Conservation (phyloP, 2,329 filamentous ascomycete species). For the Xylogone sp. region DNA sequence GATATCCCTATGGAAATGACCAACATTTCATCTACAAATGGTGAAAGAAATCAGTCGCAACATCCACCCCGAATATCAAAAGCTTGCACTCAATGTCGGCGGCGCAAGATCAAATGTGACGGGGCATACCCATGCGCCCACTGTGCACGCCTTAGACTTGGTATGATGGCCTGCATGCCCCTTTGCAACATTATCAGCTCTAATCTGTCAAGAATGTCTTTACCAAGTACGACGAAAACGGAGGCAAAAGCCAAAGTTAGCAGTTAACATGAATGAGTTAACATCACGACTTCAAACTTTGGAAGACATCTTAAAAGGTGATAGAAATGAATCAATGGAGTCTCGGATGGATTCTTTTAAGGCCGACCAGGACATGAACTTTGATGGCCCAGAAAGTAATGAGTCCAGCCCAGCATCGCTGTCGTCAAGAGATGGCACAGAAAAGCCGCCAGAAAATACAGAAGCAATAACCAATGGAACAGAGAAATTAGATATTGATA, state of each 20-base stretch:
- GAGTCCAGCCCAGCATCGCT: background rate
- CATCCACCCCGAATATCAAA: background rate
- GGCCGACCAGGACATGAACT: background rate
- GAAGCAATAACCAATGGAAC: slow-evolving; percentile 45
- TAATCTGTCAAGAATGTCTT: background rate
- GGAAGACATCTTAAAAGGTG: background rate
- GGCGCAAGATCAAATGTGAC: background rate
- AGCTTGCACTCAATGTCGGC: background rate
- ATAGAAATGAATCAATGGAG: background rate
- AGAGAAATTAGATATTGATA: slow-evolving; percentile 82
- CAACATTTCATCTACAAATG: background rate
- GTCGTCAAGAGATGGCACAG: background rate
- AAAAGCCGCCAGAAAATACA: background rate
- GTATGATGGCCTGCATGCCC: background rate
- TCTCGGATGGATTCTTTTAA: background rate
- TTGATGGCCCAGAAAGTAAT: background rate
- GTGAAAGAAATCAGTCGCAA: background rate
- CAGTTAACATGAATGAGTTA: background rate
- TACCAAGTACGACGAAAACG: background rate
- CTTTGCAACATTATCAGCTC: background rate
- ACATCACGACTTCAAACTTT: background rate
- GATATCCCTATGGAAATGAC: background rate
- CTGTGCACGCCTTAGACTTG: background rate
- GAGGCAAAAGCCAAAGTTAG: background rate
- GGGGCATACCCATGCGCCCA: background rate